A percentile compares a stretch with the other conserved stretches of the same genome.
phyloP scores from a whole-genome alignment of 441 rosid species.

The Biscutella laevigata region DNA sequence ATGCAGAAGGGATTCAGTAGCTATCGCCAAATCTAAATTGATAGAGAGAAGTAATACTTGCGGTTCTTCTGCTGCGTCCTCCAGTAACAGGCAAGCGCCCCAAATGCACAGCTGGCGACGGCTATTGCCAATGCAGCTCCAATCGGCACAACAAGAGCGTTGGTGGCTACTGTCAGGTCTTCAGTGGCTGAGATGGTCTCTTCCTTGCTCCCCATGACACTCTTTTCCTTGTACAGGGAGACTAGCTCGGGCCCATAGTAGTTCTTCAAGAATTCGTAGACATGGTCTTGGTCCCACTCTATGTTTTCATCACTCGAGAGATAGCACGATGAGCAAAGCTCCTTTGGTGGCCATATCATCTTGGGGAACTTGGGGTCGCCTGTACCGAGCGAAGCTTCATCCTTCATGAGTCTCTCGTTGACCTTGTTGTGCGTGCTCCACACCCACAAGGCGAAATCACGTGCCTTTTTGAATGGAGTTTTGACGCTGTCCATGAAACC shows the following conservation, averaged over 20 bases:
- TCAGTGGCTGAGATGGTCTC: constrained; percentile 31
- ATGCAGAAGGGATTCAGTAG: neutral
- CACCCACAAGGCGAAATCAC: constrained; percentile 78
- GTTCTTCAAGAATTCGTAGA: constrained; percentile 54
- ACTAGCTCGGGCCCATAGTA: constrained; percentile 62
- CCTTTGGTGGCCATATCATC: constrained; percentile 80
- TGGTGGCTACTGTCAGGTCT: constrained; percentile 54
- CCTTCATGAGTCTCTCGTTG: constrained; percentile 66
- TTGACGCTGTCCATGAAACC: constrained; percentile 44
- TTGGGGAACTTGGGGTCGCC: constrained; percentile 90
- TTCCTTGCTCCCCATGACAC: constrained; percentile 27
- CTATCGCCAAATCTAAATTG: constrained; percentile 26
- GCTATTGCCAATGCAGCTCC: constrained; percentile 98
- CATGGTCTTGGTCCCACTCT: constrained; percentile 60
- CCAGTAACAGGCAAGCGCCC: constrained; percentile 98
- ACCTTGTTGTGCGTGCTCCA: constrained; percentile 87
- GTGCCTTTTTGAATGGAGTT: constrained; percentile 56
- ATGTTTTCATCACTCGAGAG: constrained; percentile 29
- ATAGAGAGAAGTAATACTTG: constrained; percentile 78
- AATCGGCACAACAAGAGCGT: constrained; percentile 77
- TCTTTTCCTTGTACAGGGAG: constrained; percentile 60
- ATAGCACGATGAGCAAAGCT: constrained; percentile 74
- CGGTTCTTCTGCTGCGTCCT: constrained; percentile 93
- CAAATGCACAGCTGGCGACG: constrained; percentile 90
- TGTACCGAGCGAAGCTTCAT: constrained; percentile 68